These are phyloP conservation scores for Ascochyta koolunga DNA, from an alignment of 2,329 filamentous ascomycete species.

Conservation along the genomic window DNA sequence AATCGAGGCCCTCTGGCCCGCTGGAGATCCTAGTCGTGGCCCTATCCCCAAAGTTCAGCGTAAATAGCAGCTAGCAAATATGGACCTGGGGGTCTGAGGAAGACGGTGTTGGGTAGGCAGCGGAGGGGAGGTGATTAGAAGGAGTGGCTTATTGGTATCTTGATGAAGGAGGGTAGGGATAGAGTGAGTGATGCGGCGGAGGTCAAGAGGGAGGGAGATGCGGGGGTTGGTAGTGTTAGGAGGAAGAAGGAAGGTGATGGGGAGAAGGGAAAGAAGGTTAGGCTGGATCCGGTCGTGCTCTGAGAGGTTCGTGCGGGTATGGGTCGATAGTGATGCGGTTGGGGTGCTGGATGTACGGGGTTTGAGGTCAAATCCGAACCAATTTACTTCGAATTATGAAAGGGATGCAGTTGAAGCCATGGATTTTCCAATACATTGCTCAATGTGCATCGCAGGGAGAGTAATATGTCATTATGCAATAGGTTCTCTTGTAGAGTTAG, in stretches of 20 bases:
- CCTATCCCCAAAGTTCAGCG: neutral
- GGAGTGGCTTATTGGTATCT: too few species aligned
- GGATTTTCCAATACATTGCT: too few species aligned
- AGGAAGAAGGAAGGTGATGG: neutral
- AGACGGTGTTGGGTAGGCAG: neutral
- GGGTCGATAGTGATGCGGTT: neutral
- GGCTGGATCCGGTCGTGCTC: neutral
- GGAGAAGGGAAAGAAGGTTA: neutral
- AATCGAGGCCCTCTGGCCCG: neutral
- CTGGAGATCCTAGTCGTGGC: neutral
- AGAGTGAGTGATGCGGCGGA: too few species aligned
- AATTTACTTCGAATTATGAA: too few species aligned
- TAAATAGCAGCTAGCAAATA: neutral
- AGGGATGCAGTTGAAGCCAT: too few species aligned
- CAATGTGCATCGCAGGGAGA: too few species aligned
- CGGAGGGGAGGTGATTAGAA: too few species aligned
- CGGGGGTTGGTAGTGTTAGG: neutral
- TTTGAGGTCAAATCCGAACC: too few species aligned
- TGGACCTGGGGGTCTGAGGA: neutral
- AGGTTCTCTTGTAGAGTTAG: neutral
- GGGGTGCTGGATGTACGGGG: too few species aligned
- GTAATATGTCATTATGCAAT: too few species aligned
- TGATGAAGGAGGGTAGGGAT: too few species aligned
- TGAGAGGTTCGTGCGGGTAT: neutral
- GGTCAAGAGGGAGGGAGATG: neutral